Conservation (phyloP, 345 rosid species). For the Cardamine resedifolia region DNA sequence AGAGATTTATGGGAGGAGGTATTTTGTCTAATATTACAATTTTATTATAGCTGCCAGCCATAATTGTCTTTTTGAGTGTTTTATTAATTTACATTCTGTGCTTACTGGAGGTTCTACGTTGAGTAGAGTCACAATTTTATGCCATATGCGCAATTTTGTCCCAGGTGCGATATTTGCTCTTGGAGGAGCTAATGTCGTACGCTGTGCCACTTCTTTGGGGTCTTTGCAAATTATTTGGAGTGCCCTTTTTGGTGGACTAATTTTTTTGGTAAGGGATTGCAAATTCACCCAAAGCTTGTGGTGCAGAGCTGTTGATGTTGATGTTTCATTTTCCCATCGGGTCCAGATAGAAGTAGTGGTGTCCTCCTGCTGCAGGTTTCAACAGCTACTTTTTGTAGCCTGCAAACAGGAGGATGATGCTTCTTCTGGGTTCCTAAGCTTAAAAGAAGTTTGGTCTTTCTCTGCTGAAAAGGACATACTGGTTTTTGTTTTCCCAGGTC, state of each 20-base stretch:
- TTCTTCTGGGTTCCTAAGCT: constrained; percentile 62
- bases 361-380: constrained; percentile 78
- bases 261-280: constrained; percentile 63
- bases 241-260: constrained; percentile 73
- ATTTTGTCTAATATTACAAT: not conserved
- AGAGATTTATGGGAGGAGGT: not conserved
- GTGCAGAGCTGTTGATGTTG: constrained; percentile 63
- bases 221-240: constrained; percentile 67
- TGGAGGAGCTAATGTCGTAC: constrained; percentile 98
- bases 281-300: constrained; percentile 67
- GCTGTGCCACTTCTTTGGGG: constrained; percentile 80
- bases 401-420: constrained; percentile 72
- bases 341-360: constrained; percentile 48
- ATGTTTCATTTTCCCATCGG: constrained; percentile 51
- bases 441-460: constrained; percentile 44
- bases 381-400: constrained; percentile 59
- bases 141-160: constrained; percentile 65
- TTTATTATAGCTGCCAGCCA: not conserved
- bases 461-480: constrained; percentile 45
- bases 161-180: constrained; percentile 95
- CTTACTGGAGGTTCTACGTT: constrained; percentile 42
- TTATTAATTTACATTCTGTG: not conserved
- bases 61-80: not conserved
- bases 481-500: constrained; percentile 68
- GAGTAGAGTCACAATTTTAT: constrained; percentile 46